Conservation (phyloP, 179 eudicot species). For the Actinidia arguta region DNA sequence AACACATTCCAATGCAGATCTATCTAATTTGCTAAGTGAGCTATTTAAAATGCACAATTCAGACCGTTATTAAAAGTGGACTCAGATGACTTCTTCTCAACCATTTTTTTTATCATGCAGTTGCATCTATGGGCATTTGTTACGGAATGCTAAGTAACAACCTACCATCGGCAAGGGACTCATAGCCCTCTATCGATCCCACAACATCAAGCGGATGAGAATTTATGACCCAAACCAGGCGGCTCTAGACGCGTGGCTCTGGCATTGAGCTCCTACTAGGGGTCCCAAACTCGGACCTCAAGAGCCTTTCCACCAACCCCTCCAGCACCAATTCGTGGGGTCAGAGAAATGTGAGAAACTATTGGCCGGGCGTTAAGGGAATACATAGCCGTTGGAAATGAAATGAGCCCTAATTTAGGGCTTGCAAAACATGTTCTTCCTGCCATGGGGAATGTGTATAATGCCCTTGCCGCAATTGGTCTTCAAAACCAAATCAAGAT, state of each 20-base stretch:
- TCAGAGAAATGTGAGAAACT: slow-evolving; percentile 42
- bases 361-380: slow-evolving; percentile 39
- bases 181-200: slow-evolving; percentile 36
- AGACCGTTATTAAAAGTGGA: no score
- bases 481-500: slow-evolving; percentile 37
- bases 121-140: slow-evolving; percentile 50
- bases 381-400: slow-evolving; percentile 58
- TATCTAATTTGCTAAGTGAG: no score
- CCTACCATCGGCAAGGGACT: slow-evolving; percentile 44
- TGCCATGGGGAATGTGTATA: slow-evolving; percentile 39
- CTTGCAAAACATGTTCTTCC: slow-evolving; percentile 39
- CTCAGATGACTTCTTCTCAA: no score
- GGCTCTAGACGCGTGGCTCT: slow-evolving; percentile 50
- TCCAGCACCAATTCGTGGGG: slow-evolving; percentile 55
- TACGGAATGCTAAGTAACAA: slow-evolving; percentile 58
- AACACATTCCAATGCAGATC: no score
- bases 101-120: no score
- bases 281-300: slow-evolving; percentile 41
- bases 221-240: slow-evolving; percentile 44
- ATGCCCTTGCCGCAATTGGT: slow-evolving; percentile 26
- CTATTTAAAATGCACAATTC: no score
- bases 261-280: slow-evolving; percentile 51
- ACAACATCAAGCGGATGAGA: slow-evolving; percentile 45
- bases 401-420: slow-evolving; percentile 35
- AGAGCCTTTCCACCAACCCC: slow-evolving; percentile 33